phyloP scores from a whole-genome alignment of 2,329 filamentous ascomycete species.

The Proliferodiscus dingleyae region DNA sequence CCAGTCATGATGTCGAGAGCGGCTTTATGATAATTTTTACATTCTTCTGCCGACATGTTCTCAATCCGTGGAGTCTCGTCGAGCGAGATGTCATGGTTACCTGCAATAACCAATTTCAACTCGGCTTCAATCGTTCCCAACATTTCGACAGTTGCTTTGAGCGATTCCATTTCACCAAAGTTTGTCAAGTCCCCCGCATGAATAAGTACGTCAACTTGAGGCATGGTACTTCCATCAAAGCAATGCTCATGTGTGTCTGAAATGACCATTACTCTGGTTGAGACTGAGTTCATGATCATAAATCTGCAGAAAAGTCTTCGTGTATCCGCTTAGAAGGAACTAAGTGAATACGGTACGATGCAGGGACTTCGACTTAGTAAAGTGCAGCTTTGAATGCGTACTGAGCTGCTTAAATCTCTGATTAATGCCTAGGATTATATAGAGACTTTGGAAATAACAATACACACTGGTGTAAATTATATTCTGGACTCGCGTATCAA shows the following conservation, averaged over 20 bases:
- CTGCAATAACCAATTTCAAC: slow-evolving; percentile 57
- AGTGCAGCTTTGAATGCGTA: too few species aligned
- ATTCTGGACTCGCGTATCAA: too few species aligned
- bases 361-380: too few species aligned
- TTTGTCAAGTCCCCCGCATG: slow-evolving; percentile 37
- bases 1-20: slow-evolving; percentile 13
- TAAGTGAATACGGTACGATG: too few species aligned
- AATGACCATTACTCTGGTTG: slow-evolving; percentile 22
- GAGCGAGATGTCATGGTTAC: slow-evolving; percentile 57
- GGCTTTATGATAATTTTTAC: slow-evolving; percentile 6
- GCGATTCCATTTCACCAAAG: slow-evolving; percentile 24
- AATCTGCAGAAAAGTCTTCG: too few species aligned
- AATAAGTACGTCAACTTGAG: slow-evolving; percentile 33
- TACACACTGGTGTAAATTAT: too few species aligned
- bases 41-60: slow-evolving; percentile 21
- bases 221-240: slow-evolving; percentile 15
- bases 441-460: too few species aligned
- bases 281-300: slow-evolving; percentile 2
- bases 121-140: slow-evolving; percentile 41
- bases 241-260: slow-evolving; percentile 23
- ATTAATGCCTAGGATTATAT: too few species aligned
- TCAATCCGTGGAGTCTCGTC: slow-evolving; percentile 32
- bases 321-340: too few species aligned
- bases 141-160: slow-evolving; percentile 24
- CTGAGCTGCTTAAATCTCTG: too few species aligned